Base-by-base conservation (phyloP, 352 stramenopile genomes). In the Phytophthora melonis region DNA sequence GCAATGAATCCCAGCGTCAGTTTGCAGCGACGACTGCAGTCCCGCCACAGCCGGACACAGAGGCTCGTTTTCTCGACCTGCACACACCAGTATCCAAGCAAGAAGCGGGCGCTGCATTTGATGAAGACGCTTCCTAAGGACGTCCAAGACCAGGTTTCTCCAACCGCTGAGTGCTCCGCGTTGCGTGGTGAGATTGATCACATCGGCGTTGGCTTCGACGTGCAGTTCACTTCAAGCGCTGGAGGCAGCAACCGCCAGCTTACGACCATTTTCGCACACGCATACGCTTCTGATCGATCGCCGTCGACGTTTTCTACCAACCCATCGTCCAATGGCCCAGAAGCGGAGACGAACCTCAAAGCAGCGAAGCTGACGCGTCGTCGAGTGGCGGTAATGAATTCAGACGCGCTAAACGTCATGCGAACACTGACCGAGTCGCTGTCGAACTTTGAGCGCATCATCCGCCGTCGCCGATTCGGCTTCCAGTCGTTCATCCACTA, bases 401-500 rank as follows among this genome's bases (percentile, higher is more conserved):
- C 79, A 0, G 86, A 90, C 56, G 72, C 86, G 3, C 54, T 60
- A 30, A 63, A 79, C 50, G 75, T 90, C 11, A 68, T 91, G 74
- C 61, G 77, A 18, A 27, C 81, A 25, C 67, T 91, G 3, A 82
- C 81, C 36, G 77, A 87, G 65, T 90, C 80, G 41, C 65, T 93
- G 41, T 50, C 63, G 41, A 63, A 89, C 56, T 83, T 89, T 19
- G 83, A 91, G 55, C 75, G 76, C 3, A 76, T 93, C 23, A 86
- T 90, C 66, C 86, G 86, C 7, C 83, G 85, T 32, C 80, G 83
- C 3, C 80, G 86, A 27, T 87, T 93, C 60, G 86, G 86, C 8
- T 90, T 91, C 63, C 86, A 93, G 78, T 77, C 79, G 11, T 92
- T 91, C 63, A 69, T 91, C 39, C 87, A 88, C 73, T 89, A 88